These are phyloP conservation scores for Spergularia azorica DNA, from an alignment of 179 eudicot genomes.

Conservation along the genomic window DNA sequence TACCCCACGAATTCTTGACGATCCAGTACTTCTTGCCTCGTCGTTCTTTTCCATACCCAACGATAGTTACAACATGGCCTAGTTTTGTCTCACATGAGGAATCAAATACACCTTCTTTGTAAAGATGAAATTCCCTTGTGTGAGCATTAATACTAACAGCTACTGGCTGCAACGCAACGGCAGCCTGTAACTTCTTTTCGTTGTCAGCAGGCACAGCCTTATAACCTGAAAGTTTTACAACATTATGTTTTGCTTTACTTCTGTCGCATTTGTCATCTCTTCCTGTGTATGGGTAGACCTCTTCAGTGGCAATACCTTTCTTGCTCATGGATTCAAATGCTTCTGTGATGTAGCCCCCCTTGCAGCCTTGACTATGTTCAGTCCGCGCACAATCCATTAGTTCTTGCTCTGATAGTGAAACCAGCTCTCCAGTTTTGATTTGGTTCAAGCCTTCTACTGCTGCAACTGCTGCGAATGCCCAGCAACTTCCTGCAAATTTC, in stretches of 20 bases:
- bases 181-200: conserved; percentile 37
- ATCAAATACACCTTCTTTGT: conserved; percentile 41
- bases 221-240: conserved; percentile 36
- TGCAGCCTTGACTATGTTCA: conserved; percentile 31
- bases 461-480: conserved; percentile 38
- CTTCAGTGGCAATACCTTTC: conserved; percentile 38
- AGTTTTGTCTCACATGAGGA: conserved; percentile 41
- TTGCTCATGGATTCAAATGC: conserved; percentile 37
- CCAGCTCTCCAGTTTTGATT: conserved; percentile 19
- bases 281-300: conserved; percentile 45
- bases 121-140: conserved; percentile 36
- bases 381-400: conserved; percentile 19
- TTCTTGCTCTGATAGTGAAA: conserved; percentile 26
- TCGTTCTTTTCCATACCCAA: conserved; percentile 54
- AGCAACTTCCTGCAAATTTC: conserved; percentile 32
- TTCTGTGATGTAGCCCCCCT: conserved; percentile 44
- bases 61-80: conserved; percentile 47
- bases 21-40: conserved; percentile 40
- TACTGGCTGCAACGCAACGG: conserved; percentile 55
- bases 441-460: conserved; percentile 27
- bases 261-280: conserved; percentile 29
- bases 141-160: conserved; percentile 56
- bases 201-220: conserved; percentile 26
- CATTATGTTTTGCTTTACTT: background rate
- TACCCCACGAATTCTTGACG: conserved; percentile 36